A percentile compares a stretch with the other conserved stretches of the same genome.
phyloP scores from a whole-genome alignment of 2,329 filamentous ascomycete genomes.

The Blastomyces gilchristii region DNA sequence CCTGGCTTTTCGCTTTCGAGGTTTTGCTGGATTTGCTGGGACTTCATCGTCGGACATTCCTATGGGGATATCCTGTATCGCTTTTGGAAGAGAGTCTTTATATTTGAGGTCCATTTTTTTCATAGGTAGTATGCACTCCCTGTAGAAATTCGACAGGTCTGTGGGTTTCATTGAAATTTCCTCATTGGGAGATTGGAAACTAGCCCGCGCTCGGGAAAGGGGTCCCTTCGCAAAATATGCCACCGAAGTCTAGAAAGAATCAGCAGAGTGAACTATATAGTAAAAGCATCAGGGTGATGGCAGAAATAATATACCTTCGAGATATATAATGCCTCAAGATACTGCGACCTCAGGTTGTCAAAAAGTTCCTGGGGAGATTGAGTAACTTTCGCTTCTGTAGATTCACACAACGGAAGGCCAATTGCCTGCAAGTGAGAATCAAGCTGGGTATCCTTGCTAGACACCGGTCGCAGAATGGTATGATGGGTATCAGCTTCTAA shows the following conservation, averaged over 20 bases:
- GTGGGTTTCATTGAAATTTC: constrained; percentile 18
- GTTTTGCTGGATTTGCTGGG: constrained; percentile 19
- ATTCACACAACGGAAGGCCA: background rate
- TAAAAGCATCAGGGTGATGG: background rate
- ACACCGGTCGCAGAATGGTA: background rate
- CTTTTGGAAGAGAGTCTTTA: constrained; percentile 34
- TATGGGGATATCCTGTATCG: constrained; percentile 30
- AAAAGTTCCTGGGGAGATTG: constrained; percentile 29
- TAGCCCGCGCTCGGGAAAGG: constrained; percentile 36
- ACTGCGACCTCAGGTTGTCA: constrained; percentile 30
- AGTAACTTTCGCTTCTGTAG: constrained; percentile 14
- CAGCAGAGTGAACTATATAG: constrained; percentile 8
- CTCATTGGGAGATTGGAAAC: constrained; percentile 25
- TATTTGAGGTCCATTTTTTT: constrained; percentile 42
- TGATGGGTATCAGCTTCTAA: background rate
- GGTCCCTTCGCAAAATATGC: constrained; percentile 45
- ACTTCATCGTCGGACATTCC: constrained; percentile 29
- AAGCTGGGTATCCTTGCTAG: background rate
- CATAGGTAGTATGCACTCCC: constrained; percentile 33
- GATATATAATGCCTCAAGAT: constrained; percentile 35
- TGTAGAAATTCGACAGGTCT: constrained; percentile 31
- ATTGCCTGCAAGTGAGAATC: background rate
- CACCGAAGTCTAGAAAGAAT: constrained; percentile 34
- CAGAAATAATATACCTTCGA: constrained; percentile 28
- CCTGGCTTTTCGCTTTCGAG: constrained; percentile 23